Base-by-base conservation (phyloP, 2,329 filamentous ascomycete genomes). In the Ophiostoma triangulosporum region DNA sequence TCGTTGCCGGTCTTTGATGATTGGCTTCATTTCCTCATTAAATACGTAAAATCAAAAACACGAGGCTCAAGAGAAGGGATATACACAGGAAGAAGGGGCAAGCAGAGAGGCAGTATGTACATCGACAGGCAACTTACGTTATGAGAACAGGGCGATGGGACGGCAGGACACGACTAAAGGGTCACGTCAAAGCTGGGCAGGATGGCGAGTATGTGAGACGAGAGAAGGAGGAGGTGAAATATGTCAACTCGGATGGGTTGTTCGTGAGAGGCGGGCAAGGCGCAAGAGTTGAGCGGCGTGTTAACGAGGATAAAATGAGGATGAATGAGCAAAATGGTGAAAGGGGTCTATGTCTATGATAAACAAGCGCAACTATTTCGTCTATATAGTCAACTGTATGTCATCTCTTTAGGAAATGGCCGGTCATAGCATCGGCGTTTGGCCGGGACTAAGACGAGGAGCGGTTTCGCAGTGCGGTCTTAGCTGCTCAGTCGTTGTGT, bases 171-270 rank as follows among this genome's bases (percentile, higher is more conserved):
- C 20, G 29, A 33, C 14, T 5, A 15, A 46, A 26, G 7, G 27
- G 38, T 48, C 50, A 53, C 54, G 57, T 58, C 50, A 55, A 56
- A 51, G 33, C 48, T 33, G 32, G 26, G 53, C 52, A 49, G 51
- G 40, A 58, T 58, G 56, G 56, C 56, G 56, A 54, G 52, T 54
- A 50, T 36, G 51, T 56, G 45, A 50, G 32, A 4, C 15, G 35
- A 31, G 20, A 22, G 20, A 40, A 46, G 38, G 40, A 8, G 12
- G 7, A 15, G 24, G 38, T 48, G 38, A 9, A 32, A 38, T 50
- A 9, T 11, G 12, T 32, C 9, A 9, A 32, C 17, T 43, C 20
- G 20, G 40, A n/a, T 27, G 51, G 27, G 20, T 17, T 50, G 33
- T 24, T 31, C 40, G 49, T 31, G 17, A 29, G 24, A 22, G 22